Base-by-base conservation (phyloP, 2,329 filamentous ascomycete genomes). In the Colletotrichum gigasporum region DNA sequence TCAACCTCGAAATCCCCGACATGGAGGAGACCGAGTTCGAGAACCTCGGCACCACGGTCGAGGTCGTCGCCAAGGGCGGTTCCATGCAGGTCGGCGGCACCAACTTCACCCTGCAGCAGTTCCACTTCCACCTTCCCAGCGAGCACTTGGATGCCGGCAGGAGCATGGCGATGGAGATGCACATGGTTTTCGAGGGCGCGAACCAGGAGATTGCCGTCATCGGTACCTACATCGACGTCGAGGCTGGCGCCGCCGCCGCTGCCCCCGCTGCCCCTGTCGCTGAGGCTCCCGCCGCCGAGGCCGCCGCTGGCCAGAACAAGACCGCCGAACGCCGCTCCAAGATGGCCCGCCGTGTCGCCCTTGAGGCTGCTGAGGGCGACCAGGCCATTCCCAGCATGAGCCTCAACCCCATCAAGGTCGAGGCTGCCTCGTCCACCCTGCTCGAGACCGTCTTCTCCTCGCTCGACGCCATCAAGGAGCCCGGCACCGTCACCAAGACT, bases 31-130 rank as follows among this genome's bases (percentile, higher is more conserved):
- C 82, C 48, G 77, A 80, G 35, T 85, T 87, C 58, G 83, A 87
- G 74, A 87, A 88, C 72, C 78, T 87, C 10, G 85, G 85, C 47
- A 84, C 83, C 24, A 88, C 85, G 0, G 79, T 88, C 54, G 83
- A 87, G 75, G 80, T 86, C 60, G 75, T 87, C 28, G 82, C 83
- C 60, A 81, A 83, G 66, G 78, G 77, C 3, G 77, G 76, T 51
- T 72, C 70, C 1, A 72, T 80, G 35, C 68, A 70, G 7, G 68
- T 80, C 14, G 73, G 73, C 45, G 77, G 73, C 37, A 72, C 71
- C 51, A 68, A 70, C 14, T 83, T 78, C 57, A 71, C 75, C 28
- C 71, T 83, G 18, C 66, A 79, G 63, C 81, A 83, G 70, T 83
- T 84, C 72, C 82, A 85, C 69, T 84, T 83, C 72, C 82, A 85